Conservation (phyloP, 331 rosid genomes). For the Arachis monticola region DNA sequence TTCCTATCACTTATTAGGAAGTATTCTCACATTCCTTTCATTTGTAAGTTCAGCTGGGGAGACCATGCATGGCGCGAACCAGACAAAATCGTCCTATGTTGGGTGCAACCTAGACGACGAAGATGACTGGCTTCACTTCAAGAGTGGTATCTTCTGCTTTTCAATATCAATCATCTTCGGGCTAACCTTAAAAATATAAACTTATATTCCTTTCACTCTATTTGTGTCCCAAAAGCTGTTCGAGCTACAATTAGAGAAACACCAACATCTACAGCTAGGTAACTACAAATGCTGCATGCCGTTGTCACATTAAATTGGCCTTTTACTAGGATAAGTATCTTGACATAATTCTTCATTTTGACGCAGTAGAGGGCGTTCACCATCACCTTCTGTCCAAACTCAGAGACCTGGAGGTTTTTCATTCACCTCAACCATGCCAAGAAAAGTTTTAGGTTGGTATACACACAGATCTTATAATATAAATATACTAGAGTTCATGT, state of each 20-base stretch:
- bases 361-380: constrained; percentile 78
- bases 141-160: constrained; percentile 60
- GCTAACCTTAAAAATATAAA: constrained; percentile 25
- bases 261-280: constrained; percentile 73
- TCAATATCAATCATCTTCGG: constrained; percentile 11
- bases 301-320: constrained; percentile 14
- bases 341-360: constrained; percentile 18
- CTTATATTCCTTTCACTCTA: constrained; percentile 35
- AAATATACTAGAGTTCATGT: constrained; percentile 9
- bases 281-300: constrained; percentile 24
- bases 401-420: constrained; percentile 68
- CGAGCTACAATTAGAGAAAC: constrained; percentile 89
- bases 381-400: constrained; percentile 66
- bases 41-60: constrained; percentile 73
- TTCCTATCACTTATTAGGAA: constrained; percentile 12
- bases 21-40: constrained; percentile 33
- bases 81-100: constrained; percentile 60
- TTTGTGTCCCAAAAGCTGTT: constrained; percentile 70
- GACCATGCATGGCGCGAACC: constrained; percentile 69
- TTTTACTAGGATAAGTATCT: constrained; percentile 2
- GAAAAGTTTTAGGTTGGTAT: constrained; percentile 70
- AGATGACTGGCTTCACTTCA: constrained; percentile 89
- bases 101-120: constrained; percentile 89
- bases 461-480: constrained; percentile 16
- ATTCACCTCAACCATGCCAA: constrained; percentile 80